Base-by-base conservation (phyloP, 306 rosid genomes). In the Canavalia ensiformis region DNA sequence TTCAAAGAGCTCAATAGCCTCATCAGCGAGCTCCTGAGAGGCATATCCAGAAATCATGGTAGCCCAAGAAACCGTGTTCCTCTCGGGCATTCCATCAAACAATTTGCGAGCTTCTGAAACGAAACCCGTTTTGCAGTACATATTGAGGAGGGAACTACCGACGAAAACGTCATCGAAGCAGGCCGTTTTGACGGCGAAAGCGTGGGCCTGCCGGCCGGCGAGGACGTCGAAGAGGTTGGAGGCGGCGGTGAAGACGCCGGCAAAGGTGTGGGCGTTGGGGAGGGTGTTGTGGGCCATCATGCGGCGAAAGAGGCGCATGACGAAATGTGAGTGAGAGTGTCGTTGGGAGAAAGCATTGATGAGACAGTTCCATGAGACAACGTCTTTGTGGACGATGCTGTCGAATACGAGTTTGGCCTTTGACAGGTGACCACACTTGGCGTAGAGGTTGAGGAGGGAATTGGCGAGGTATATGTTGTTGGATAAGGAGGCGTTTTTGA, bases 31-130 rank as follows among this genome's bases (percentile, higher is more conserved):
- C 30, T 80, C 82, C 1, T 65, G 70, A 62, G 77, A 29, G 39
- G 94, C 97, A 82, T 91, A 91, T 63, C 97, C 97, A 12, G 97
- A 92, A 76, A 92, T 85, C 89, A 94, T 86, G 2, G 97, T 87
- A 10, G 97, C 90, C 97, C 93, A 94, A n/a, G 97, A 84, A 81
- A 92, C 97, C 1, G 85, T 51, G 72, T 90, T 94, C 70, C 89
- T 89, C 9, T 75, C 69, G 0, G 87, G 93, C 89, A 94, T 94
- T 91, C 44, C 69, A 42, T 91, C 98, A 56, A 92, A 94, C 90
- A 94, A 52, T 78, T 90, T 86, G 18, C 90, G 97, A 8, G 97
- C 97, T 7, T 94, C 91, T 0, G 7, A 44, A 0, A 94, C 56
- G 33, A 81, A 45, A 57, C 97, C 89, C 62, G 76, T 75, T 42